Evolutionary conservation across 2,329 filamentous ascomycete genomes (phyloP).

Genomic region (Ramichloridium luteum): DNA sequence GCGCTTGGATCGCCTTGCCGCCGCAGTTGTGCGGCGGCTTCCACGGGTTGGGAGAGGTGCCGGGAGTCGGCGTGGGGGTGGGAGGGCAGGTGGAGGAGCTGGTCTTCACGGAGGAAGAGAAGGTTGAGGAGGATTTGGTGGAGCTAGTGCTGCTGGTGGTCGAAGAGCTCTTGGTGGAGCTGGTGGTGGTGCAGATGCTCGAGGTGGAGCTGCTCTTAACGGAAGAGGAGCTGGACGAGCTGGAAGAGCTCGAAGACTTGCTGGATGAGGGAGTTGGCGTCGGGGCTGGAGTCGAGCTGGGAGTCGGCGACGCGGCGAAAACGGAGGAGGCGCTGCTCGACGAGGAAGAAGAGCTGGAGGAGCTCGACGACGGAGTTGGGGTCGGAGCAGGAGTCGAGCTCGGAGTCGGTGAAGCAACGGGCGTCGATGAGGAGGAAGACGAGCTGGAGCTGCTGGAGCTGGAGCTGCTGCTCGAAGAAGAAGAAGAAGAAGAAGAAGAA

Average conservation of each 20-base stretch:
- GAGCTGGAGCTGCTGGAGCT: conserved; percentile 3
- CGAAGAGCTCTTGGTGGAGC: conserved; percentile 1
- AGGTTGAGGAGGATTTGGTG: too few species aligned
- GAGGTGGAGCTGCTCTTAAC: too few species aligned
- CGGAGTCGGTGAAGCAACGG: neutral
- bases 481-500: too few species aligned
- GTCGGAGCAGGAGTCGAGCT: too few species aligned
- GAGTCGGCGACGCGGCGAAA: neutral
- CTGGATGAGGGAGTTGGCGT: too few species aligned
- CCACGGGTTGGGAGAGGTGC: conserved; percentile 3
- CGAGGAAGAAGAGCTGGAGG: neutral
- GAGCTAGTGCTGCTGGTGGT: conserved; percentile 2
- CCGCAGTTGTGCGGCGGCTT: conserved; percentile 9
- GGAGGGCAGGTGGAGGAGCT: neutral
- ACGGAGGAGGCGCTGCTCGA: neutral
- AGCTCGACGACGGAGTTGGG: too few species aligned
- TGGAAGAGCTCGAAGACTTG: too few species aligned
- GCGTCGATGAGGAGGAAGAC: neutral
- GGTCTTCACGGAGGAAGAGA: neutral
- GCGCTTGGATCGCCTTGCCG: conserved; percentile 12
- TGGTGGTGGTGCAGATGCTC: conserved; percentile 1
- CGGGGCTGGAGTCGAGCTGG: neutral
- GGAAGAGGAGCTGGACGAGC: too few species aligned
- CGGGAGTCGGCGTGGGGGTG: neutral
- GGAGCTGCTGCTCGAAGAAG: too few species aligned